These are phyloP conservation scores for Isatis tinctoria DNA, from an alignment of 345 rosid species.

Conservation along the genomic window DNA sequence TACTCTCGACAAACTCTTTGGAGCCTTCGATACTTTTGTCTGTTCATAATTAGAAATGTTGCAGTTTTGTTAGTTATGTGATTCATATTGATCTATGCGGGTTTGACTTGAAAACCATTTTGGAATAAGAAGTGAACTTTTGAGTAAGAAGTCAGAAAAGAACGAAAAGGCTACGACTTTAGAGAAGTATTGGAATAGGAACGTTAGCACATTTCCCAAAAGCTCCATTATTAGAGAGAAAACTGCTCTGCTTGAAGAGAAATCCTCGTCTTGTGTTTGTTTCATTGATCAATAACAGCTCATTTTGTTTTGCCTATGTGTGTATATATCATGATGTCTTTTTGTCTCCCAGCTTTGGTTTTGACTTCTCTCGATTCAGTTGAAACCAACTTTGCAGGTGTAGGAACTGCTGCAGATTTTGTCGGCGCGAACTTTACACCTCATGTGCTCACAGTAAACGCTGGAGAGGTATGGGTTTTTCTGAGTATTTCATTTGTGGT, in stretches of 20 bases:
- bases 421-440: slow-evolving; percentile 95
- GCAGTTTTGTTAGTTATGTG: slow-evolving; percentile 6
- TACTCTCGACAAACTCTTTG: not conserved
- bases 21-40: not conserved
- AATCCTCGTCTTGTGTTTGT: not conserved
- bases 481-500: not conserved
- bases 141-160: slow-evolving; percentile 7
- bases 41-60: not conserved
- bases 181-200: not conserved
- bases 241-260: not conserved
- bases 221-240: not conserved
- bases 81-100: not conserved
- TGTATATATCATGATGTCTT: not conserved
- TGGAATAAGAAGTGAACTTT: not conserved
- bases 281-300: not conserved
- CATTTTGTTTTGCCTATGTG: not conserved
- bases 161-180: not conserved
- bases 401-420: slow-evolving; percentile 58
- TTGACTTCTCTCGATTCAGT: slow-evolving; percentile 6
- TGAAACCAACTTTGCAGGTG: slow-evolving; percentile 22
- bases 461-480: slow-evolving; percentile 72
- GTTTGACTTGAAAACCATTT: slow-evolving; percentile 10
- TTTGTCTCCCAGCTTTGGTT: slow-evolving; percentile 7
- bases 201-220: not conserved
- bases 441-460: slow-evolving; percentile 71